Conservation (phyloP, 805 yeast genomes). For the Metschnikowia sp. region DNA sequence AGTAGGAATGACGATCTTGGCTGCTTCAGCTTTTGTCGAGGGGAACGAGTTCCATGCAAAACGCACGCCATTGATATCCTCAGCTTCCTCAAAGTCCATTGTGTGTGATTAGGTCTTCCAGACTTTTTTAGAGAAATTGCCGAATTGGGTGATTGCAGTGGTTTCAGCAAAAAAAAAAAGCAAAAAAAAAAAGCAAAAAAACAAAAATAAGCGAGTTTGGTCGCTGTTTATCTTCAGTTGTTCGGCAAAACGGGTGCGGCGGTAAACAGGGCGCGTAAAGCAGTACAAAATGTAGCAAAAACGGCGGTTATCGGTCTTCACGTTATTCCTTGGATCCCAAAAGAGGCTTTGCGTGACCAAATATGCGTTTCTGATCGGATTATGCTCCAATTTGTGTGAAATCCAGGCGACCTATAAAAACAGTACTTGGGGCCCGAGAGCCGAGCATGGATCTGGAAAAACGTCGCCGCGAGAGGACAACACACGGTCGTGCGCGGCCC, state of each 20-base stretch:
- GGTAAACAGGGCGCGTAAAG: not conserved
- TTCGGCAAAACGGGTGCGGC: too few relatives aligned
- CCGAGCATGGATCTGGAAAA: slow-evolving; percentile 8
- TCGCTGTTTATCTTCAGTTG: too few relatives aligned
- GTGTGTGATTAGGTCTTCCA: too few relatives aligned
- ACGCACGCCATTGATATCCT: slow-evolving; percentile 44
- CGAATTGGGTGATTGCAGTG: too few relatives aligned
- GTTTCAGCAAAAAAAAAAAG: too few relatives aligned
- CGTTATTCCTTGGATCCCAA: not conserved
- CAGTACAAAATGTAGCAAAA: not conserved
- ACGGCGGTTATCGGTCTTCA: not conserved
- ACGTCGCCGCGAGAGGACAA: slow-evolving; percentile 20
- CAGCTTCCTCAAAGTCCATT: slow-evolving; percentile 43
- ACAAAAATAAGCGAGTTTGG: not conserved
- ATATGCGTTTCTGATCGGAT: not conserved
- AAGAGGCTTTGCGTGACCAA: not conserved
- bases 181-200: too few relatives aligned
- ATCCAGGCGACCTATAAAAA: too few relatives aligned
- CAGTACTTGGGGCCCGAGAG: not conserved
- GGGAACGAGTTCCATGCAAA: slow-evolving; percentile 73
- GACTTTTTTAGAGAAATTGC: too few relatives aligned
- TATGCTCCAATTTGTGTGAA: too few relatives aligned
- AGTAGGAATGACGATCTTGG: slow-evolving; percentile 88
- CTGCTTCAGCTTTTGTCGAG: slow-evolving; percentile 81
- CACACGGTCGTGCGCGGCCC: slow-evolving; percentile 20